Evolutionary conservation across 1,284 basidiomycete species (phyloP), one percentile per base, ranked within the genome.

Genomic region (Tetrapyrgos nigripes): DNA sequence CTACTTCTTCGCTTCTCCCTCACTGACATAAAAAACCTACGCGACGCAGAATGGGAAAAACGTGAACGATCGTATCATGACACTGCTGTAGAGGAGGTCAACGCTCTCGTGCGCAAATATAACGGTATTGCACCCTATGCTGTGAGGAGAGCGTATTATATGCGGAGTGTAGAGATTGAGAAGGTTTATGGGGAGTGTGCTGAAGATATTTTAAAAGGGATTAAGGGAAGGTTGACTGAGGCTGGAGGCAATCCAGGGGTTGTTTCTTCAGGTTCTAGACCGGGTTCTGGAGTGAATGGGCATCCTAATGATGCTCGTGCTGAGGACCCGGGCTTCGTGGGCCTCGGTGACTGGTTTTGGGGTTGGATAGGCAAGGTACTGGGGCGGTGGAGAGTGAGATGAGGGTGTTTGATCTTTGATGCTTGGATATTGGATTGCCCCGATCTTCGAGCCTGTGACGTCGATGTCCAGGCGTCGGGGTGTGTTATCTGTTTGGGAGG

Each of bases 91-190:
- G 80, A 79, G 26, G 86, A 93, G 64, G 74, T 95, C 29, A 95
- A 96, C 73, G 78, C 83, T 10, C 76, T 90, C 6, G 87, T 94
- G 31, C 79, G 91, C 53, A 86, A 89, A 73, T 92, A 93, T 74
- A 95, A 96, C 68, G 87, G 84, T 10, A 73, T 91, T 40, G 93
- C 93, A 10, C 93, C 92, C 3, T 90, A 89, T 64, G 78, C 86
- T 11, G 91, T 89, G 21, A 81, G 92, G 17, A 76, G 89, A 45
- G 76, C 83, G 4, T 83, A 89, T 55, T 80, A 91, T 60, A 74
- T 76, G 33, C 79, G 82, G 21, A 76, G 79, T 10, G 74, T 70
- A 19, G 92, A 94, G 73, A 74, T 94, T 13, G 80, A 80, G 63
- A 78, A 73, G 61, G 70, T 83, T 55, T 88, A 87, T 67, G 75